These are phyloP conservation scores for Boletus tomentosulus DNA, from an alignment of 768 basidiomycete genomes.

Conservation along the genomic window DNA sequence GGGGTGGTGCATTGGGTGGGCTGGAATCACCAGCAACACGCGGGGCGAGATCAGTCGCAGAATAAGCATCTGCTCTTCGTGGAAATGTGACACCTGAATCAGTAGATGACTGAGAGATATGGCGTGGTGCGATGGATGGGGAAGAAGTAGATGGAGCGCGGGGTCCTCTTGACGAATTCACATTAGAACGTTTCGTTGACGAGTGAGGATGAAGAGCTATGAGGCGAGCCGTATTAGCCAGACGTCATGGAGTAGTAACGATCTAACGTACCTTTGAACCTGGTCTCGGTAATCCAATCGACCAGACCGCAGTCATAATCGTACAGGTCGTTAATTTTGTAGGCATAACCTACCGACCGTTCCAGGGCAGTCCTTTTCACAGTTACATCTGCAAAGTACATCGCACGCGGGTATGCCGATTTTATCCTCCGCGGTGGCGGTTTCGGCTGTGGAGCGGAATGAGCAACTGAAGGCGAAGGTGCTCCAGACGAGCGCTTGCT, in stretches of 20 bases:
- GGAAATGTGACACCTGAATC: slow-evolving; percentile 79
- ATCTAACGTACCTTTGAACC: slow-evolving; percentile 44
- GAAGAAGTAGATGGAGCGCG: slow-evolving; percentile 36
- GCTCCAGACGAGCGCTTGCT: slow-evolving; percentile 24
- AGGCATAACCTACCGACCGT: slow-evolving; percentile 67
- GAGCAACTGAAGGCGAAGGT: slow-evolving; percentile 32
- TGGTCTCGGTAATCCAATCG: slow-evolving; percentile 67
- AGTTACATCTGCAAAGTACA: slow-evolving; percentile 66
- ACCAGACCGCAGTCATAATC: slow-evolving; percentile 69
- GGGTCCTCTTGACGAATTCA: slow-evolving; percentile 19
- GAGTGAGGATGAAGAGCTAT: slow-evolving; percentile 20
- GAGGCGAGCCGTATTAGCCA: slow-evolving; percentile 3
- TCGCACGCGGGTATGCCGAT: slow-evolving; percentile 54
- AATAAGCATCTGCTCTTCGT: slow-evolving; percentile 69
- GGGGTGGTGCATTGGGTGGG: slow-evolving; percentile 51
- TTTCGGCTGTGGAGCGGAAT: slow-evolving; percentile 23
- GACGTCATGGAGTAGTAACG: not conserved
- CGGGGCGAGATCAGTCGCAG: slow-evolving; percentile 69
- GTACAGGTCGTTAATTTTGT: slow-evolving; percentile 80
- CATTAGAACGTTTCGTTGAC: slow-evolving; percentile 25
- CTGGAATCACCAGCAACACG: slow-evolving; percentile 43
- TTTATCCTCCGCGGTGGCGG: slow-evolving; percentile 31
- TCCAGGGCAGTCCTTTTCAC: slow-evolving; percentile 55
- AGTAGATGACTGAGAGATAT: slow-evolving; percentile 67
- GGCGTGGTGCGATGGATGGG: slow-evolving; percentile 54